Evolutionary conservation across 805 yeast genomes (phyloP).

Genomic region (Metschnikowia santaceciliae): DNA sequence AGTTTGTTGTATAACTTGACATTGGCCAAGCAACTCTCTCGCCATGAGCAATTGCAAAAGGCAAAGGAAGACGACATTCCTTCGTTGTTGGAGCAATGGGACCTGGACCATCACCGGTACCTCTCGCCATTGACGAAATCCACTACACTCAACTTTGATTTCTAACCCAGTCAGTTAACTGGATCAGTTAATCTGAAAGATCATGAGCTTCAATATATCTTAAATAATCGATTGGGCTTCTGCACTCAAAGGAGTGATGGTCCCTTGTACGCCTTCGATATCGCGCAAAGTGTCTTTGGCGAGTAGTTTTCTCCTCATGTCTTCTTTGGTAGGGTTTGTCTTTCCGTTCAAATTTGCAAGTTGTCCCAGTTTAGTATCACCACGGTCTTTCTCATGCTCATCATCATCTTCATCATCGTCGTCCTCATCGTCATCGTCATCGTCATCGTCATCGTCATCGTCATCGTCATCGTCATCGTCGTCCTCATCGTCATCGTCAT

Average conservation of each 20-base stretch:
- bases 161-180: not conserved
- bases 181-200: no score
- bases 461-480: conserved; percentile 38
- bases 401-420: conserved; percentile 1
- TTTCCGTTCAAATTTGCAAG: not conserved
- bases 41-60: conserved; percentile 7
- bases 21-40: conserved; percentile 10
- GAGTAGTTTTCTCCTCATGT: conserved; percentile 1
- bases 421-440: conserved; percentile 27
- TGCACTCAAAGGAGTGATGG: conserved; percentile 14
- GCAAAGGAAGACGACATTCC: conserved; percentile 5
- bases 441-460: conserved; percentile 37
- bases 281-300: conserved; percentile 6
- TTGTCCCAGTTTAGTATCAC: not conserved
- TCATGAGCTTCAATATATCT: not conserved
- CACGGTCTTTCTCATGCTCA: not conserved
- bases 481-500: conserved; percentile 28
- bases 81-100: conserved; percentile 9
- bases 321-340: not conserved
- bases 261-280: conserved; percentile 11
- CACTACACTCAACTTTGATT: not conserved
- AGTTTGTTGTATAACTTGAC: conserved; percentile 52
- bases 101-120: conserved; percentile 11
- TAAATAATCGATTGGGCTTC: conserved; percentile 17
- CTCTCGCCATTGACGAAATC: conserved; percentile 5